Percentiles rank a stretch among this genome's conserved stretches.
phyloP scores from a whole-genome alignment of 2,329 filamentous ascomycete genomes.

The Calonectria crousiana region DNA sequence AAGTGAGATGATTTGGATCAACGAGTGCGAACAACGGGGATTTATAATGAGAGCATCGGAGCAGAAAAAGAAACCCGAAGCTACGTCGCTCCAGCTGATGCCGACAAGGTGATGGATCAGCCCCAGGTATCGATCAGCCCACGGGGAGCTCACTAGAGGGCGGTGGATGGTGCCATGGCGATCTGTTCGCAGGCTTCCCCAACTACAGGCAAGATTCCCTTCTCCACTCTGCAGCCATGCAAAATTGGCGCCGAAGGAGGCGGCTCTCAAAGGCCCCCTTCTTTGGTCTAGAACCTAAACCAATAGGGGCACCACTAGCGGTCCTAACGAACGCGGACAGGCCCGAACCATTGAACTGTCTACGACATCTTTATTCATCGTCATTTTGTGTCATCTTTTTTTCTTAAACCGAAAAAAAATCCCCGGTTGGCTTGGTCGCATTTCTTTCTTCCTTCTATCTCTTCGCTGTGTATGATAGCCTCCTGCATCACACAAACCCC shows the following conservation, averaged over 20 bases:
- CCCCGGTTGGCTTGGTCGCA: no score
- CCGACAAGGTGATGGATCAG: not conserved
- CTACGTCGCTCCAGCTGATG: not conserved
- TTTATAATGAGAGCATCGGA: not conserved
- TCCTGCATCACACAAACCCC: no score
- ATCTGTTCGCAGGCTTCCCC: not conserved
- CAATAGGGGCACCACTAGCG: not conserved
- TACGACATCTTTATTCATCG: no score
- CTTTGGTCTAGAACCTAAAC: slow-evolving; percentile 3
- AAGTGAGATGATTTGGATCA: no score
- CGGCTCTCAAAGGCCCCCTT: not conserved
- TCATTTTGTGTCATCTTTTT: no score
- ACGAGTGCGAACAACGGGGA: not conserved
- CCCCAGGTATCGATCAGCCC: not conserved
- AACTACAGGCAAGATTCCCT: not conserved
- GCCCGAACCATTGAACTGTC: no score
- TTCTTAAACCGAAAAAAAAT: no score
- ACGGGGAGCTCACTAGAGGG: not conserved
- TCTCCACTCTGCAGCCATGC: not conserved
- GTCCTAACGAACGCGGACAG: not conserved
- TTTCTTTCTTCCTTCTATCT: no score
- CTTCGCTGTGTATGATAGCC: no score
- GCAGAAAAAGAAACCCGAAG: not conserved
- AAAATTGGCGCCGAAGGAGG: not conserved
- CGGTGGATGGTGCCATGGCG: not conserved